Evolutionary conservation across 371 early-diverging fungal species (phyloP).

Genomic region (Nematocida displodere): DNA sequence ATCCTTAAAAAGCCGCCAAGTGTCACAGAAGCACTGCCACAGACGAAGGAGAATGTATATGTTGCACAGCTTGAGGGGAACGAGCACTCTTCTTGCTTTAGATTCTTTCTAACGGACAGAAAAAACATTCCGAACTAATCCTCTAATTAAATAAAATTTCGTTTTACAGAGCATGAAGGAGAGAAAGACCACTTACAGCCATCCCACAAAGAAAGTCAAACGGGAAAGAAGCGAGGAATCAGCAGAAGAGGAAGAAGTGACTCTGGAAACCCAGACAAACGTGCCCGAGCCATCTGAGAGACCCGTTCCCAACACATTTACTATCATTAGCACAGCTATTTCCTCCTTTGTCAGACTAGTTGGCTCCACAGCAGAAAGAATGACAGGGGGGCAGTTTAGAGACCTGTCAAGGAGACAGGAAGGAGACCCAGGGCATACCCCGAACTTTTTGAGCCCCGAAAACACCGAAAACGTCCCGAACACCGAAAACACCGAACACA

Average conservation of each 20-base stretch:
- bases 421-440: no score
- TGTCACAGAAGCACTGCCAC: neutral
- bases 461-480: no score
- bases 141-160: constrained; percentile 52
- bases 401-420: no score
- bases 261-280: neutral
- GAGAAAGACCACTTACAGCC: constrained; percentile 6
- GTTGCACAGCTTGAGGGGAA: constrained; percentile 3
- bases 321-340: constrained; percentile 4
- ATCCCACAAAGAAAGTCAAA: neutral
- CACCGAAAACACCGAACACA: no score
- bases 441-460: no score
- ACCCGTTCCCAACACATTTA: neutral
- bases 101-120: neutral
- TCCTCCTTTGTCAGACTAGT: constrained; percentile 16
- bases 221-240: neutral
- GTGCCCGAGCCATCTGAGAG: neutral
- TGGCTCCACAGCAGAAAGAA: no score
- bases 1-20: neutral
- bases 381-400: no score
- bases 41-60: neutral
- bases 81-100: neutral
- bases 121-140: neutral
- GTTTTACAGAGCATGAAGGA: constrained; percentile 33
- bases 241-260: neutral